A percentile compares a stretch with the other conserved stretches of the same genome.
These are phyloP conservation scores for Mucor circinelloides DNA, from an alignment of 371 early-diverging fungal species.

Conservation along the genomic window DNA sequence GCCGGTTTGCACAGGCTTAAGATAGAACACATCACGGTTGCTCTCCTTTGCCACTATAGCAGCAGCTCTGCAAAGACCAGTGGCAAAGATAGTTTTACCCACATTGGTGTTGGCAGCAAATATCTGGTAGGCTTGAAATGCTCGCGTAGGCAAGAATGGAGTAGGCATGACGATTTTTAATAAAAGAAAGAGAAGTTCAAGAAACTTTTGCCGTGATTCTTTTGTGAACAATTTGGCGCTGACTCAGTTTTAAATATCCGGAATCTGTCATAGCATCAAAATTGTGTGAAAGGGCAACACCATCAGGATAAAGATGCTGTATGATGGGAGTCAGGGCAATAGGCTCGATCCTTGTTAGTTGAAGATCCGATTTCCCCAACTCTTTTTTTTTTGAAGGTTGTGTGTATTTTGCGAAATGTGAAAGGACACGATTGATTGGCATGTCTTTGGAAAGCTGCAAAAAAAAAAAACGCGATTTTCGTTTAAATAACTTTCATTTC, in stretches of 20 bases:
- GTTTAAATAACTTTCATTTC: background rate
- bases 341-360: background rate
- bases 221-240: background rate
- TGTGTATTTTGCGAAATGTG: background rate
- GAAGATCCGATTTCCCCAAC: conserved; percentile 14
- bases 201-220: background rate
- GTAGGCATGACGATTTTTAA: conserved; percentile 35
- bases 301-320: background rate
- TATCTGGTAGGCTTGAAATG: conserved; percentile 71
- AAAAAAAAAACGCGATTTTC: conserved; percentile 1
- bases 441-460: background rate
- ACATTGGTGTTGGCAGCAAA: conserved; percentile 86
- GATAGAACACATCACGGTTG: conserved; percentile 59
- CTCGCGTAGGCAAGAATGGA: conserved; percentile 51
- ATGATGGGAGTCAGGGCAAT: background rate
- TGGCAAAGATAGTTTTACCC: conserved; percentile 81
- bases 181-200: conserved; percentile 8
- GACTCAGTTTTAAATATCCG: conserved; percentile 11
- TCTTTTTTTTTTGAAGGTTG: conserved; percentile 2
- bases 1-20: conserved; percentile 88
- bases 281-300: background rate
- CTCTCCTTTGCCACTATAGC: conserved; percentile 47
- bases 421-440: conserved; percentile 3
- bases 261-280: conserved; percentile 3
- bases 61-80: conserved; percentile 66